These are phyloP conservation scores for Cornus florida DNA, from an alignment of 148 eudicot species.

Conservation along the genomic window DNA sequence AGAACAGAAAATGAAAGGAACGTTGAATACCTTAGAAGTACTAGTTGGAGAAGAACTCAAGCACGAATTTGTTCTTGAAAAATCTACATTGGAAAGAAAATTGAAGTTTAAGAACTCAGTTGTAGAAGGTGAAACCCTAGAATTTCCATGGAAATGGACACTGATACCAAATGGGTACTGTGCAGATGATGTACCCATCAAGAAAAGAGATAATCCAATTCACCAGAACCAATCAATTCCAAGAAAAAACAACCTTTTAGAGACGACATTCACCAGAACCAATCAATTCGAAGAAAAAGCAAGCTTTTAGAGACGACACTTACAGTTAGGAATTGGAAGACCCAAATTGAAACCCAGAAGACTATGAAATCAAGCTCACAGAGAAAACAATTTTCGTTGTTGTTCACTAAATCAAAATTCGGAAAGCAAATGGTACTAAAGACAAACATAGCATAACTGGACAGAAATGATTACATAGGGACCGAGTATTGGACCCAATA, in stretches of 20 bases:
- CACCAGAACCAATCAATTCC: no score
- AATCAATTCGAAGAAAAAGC: slow-evolving; percentile 6
- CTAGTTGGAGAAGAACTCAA: slow-evolving; percentile 20
- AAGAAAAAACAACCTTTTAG: no score
- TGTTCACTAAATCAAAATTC: background rate
- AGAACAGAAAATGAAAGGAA: background rate
- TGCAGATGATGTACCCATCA: slow-evolving; percentile 36
- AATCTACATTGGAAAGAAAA: slow-evolving; percentile 25
- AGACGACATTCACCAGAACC: no score
- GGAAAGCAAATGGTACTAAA: no score
- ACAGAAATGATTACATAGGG: background rate
- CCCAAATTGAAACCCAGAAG: background rate
- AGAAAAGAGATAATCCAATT: slow-evolving; percentile 13
- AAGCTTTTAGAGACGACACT: background rate
- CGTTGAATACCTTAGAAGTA: slow-evolving; percentile 33
- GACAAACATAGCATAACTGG: background rate
- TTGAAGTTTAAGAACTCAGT: slow-evolving; percentile 23
- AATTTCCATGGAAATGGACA: slow-evolving; percentile 28
- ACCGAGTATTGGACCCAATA: no score
- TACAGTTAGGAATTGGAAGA: background rate
- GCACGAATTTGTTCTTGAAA: slow-evolving; percentile 25
- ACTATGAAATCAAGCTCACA: background rate
- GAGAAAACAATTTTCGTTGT: background rate
- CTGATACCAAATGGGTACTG: slow-evolving; percentile 32
- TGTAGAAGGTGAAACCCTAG: slow-evolving; percentile 22